Conservation (phyloP, 2,329 filamentous ascomycete species). For the Helotiales sp. region DNA sequence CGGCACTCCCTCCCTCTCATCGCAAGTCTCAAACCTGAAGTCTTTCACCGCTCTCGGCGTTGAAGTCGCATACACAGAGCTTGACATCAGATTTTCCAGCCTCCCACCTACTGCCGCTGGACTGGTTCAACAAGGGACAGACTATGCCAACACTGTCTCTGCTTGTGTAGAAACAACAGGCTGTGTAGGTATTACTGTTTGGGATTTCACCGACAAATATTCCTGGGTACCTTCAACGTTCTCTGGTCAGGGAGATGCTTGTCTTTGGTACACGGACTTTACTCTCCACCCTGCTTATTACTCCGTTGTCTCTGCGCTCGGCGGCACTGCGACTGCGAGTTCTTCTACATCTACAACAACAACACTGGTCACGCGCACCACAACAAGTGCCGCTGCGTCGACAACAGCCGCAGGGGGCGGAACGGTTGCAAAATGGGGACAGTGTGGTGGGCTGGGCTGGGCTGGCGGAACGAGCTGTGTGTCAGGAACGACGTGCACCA, state of each 20-base stretch:
- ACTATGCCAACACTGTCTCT: conserved; percentile 41
- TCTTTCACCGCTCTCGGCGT: conserved; percentile 53
- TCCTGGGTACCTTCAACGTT: conserved; percentile 45
- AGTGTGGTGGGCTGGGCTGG: conserved; percentile 25
- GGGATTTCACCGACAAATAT: conserved; percentile 35
- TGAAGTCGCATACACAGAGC: conserved; percentile 62
- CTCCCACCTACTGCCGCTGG: conserved; percentile 46
- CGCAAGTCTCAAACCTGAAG: conserved; percentile 46
- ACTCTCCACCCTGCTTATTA: conserved; percentile 45
- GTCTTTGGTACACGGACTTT: conserved; percentile 45
- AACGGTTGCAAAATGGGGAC: conserved; percentile 24
- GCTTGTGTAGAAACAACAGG: conserved; percentile 25
- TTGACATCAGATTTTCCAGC: conserved; percentile 54
- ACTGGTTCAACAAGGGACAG: conserved; percentile 46
- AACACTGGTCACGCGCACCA: not conserved
- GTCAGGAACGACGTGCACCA: conserved; percentile 23
- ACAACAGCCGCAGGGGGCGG: conserved; percentile 9
- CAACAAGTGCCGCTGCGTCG: conserved; percentile 1
- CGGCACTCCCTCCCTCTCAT: conserved; percentile 46
- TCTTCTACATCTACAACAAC: not conserved
- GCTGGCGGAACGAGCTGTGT: conserved; percentile 20
- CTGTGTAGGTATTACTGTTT: conserved; percentile 34
- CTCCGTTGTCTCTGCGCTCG: conserved; percentile 37
- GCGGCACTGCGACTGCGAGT: conserved; percentile 8
- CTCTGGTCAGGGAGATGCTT: conserved; percentile 41